phyloP scores from a whole-genome alignment of 106 monocot genomes.

The Alisma plantagoaquatica region DNA sequence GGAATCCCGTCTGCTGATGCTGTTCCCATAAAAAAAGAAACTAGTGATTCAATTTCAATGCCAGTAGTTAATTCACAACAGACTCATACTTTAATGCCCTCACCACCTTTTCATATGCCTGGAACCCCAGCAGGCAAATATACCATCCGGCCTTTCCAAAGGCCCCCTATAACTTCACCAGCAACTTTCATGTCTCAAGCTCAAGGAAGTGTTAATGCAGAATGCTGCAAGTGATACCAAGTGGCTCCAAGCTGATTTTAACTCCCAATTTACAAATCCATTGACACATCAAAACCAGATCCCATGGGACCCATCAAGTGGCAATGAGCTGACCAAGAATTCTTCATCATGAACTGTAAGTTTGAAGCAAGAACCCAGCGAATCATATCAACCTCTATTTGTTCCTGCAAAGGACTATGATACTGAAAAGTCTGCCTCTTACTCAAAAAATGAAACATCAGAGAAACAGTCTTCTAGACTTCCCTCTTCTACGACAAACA shows the following conservation, averaged over 20 bases:
- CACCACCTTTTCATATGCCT: conserved; percentile 41
- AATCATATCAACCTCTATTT: background rate
- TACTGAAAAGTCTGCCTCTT: background rate
- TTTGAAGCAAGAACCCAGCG: conserved; percentile 7
- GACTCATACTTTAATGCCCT: conserved; percentile 31
- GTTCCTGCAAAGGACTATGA: background rate
- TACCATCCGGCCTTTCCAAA: conserved; percentile 34
- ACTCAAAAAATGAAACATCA: background rate
- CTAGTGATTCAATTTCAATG: conserved; percentile 18
- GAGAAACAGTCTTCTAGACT: conserved; percentile 6
- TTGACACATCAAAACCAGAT: conserved; percentile 17
- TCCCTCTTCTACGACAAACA: conserved; percentile 1
- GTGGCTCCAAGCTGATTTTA: conserved; percentile 28
- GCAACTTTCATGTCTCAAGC: conserved; percentile 22
- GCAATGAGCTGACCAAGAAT: conserved; percentile 2
- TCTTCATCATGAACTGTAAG: background rate
- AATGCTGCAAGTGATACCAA: conserved; percentile 33
- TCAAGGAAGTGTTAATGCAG: conserved; percentile 32
- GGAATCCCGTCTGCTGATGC: conserved; percentile 17
- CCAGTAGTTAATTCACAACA: conserved; percentile 36
- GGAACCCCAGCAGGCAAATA: conserved; percentile 25
- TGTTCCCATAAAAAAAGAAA: conserved; percentile 25
- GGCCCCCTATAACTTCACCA: conserved; percentile 26
- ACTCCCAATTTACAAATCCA: conserved; percentile 16
- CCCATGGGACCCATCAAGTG: conserved; percentile 10